Percentiles rank a stretch among this genome's conserved stretches.
phyloP scores from a whole-genome alignment of 1,284 basidiomycete species.

The Neolentinus lepideus region DNA sequence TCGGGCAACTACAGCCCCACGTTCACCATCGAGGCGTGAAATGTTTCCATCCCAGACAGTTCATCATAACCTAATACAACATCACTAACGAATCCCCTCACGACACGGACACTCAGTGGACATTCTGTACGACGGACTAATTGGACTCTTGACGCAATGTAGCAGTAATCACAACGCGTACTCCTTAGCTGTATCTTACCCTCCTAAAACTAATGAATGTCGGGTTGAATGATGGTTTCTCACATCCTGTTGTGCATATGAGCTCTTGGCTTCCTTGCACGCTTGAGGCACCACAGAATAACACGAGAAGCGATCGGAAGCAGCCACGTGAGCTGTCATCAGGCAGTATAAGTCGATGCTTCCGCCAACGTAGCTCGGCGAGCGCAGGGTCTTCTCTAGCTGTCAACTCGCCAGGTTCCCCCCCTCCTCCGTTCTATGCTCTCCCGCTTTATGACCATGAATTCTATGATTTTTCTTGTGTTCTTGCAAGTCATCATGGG shows the following conservation, averaged over 20 bases:
- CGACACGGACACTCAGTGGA: neutral
- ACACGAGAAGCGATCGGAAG: neutral
- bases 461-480: neutral
- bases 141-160: neutral
- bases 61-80: neutral
- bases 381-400: neutral
- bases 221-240: neutral
- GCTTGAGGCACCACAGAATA: too few species aligned
- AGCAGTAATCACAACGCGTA: neutral
- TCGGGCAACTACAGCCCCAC: slow-evolving; percentile 1
- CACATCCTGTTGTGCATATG: neutral
- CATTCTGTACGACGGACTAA: neutral
- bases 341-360: neutral
- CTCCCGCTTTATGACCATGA: neutral
- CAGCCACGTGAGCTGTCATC: neutral
- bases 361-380: neutral
- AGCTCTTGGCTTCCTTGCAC: neutral
- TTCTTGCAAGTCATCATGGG: neutral
- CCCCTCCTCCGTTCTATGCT: neutral
- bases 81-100: neutral
- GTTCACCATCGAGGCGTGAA: neutral
- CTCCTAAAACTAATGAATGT: neutral
- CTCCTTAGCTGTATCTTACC: neutral
- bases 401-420: neutral
- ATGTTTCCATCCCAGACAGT: neutral